Evolutionary conservation across 306 rosid species (phyloP).

Genomic region (Fragaria nilgerrensis): DNA sequence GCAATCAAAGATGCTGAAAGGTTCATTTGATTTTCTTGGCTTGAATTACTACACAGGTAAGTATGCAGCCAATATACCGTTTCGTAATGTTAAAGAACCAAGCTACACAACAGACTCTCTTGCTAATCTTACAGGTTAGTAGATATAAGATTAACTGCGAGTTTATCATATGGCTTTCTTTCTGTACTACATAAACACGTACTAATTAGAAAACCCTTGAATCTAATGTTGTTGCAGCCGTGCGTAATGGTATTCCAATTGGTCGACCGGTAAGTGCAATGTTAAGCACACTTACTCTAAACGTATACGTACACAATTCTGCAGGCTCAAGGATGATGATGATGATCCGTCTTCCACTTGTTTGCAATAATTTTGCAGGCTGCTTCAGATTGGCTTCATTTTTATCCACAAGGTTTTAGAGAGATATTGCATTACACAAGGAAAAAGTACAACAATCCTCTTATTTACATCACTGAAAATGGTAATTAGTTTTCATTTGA

Average conservation of each 20-base stretch:
- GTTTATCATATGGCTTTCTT: not conserved
- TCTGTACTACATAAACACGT: not conserved
- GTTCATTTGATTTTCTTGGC: slow-evolving; percentile 64
- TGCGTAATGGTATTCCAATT: slow-evolving; percentile 40
- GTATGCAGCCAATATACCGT: slow-evolving; percentile 36
- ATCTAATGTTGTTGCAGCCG: slow-evolving; percentile 25
- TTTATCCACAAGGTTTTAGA: slow-evolving; percentile 50
- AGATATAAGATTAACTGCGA: not conserved
- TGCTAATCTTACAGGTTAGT: slow-evolving; percentile 40
- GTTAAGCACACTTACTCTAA: not conserved
- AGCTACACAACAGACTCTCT: slow-evolving; percentile 40
- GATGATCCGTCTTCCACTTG: not conserved
- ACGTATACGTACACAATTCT: too few species aligned
- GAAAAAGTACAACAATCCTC: slow-evolving; percentile 43
- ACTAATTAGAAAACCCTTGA: not conserved
- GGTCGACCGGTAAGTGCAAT: slow-evolving; percentile 38
- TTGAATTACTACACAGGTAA: slow-evolving; percentile 53
- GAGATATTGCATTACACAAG: slow-evolving; percentile 43
- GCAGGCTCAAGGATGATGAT: too few species aligned
- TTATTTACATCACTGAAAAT: slow-evolving; percentile 61
- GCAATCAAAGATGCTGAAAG: slow-evolving; percentile 44
- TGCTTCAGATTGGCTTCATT: slow-evolving; percentile 46
- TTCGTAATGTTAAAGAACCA: not conserved
- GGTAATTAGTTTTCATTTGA: slow-evolving; percentile 29
- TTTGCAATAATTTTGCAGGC: slow-evolving; percentile 21